Evolutionary conservation across 2,329 filamentous ascomycete species (phyloP), one percentile per base, ranked within the genome.

Genomic region (Dactylella cylindrospora): DNA sequence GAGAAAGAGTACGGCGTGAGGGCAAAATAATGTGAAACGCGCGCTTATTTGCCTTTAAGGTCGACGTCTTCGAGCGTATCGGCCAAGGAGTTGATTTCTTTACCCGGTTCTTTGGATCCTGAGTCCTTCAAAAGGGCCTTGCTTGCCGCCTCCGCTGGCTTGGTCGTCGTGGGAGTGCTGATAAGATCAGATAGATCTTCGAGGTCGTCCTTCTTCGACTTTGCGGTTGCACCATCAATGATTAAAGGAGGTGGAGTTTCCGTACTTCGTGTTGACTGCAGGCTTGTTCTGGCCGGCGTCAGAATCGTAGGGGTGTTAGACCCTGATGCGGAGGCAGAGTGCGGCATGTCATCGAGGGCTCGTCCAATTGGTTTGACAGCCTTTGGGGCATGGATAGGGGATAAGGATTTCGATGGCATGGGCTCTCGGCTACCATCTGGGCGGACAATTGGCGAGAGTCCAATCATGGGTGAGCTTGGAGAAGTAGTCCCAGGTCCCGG

Each of bases 241-340:
- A 66, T 28, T 10, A 64, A 46, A 9, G 59, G 49, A 19, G 54
- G 49, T 45, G 44, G 66, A 20, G 41, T 64, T 54, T 39, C 61
- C 43, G 43, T 65, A 23, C 68, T 72, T 53, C 66, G 70, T 47
- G 69, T 71, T 59, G 69, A 70, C 12, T 69, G 67, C 65, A 45
- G 65, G 70, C n/a, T 74, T 74, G 6, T 72, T 65, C 29, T 74
- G 70, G 50, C 76, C 73, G 60, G 75, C 68, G 43, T 76, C 43
- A 67, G 75, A 74, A 65, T 74, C 1, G 52, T 38, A 26, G 60
- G 49, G 17, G 57, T 61, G 12, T 25, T 43, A 8, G 71, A 70
- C 33, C 71, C 70, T 13, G 62, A 45, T n/a, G 66, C 67, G 26
- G 68, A 60, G 25, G 59, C 51, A 9, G 52, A 64, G 2, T 38